Conservation (phyloP, 108 stramenopile species). For the Aurantiochytrium sp. region DNA sequence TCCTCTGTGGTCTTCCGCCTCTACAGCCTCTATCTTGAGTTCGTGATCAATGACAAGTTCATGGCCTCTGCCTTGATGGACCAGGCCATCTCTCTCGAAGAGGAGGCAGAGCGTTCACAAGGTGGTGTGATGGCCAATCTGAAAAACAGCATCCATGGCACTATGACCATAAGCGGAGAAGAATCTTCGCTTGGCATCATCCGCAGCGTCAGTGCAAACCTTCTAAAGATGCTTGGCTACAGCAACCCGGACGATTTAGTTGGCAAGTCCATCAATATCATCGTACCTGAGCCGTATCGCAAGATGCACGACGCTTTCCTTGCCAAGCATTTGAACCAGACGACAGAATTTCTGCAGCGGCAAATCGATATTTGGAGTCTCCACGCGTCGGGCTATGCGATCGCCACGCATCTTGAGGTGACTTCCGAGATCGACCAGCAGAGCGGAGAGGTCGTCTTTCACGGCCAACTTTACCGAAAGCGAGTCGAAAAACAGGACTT, state of each 20-base stretch:
- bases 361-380: neutral
- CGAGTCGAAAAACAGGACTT: neutral
- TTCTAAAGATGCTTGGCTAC: neutral
- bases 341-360: neutral
- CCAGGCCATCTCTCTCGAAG: neutral
- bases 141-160: neutral
- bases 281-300: neutral
- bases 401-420: neutral
- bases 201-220: neutral
- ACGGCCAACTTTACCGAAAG: neutral
- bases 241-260: neutral
- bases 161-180: neutral
- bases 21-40: neutral
- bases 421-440: neutral
- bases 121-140: neutral
- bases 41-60: neutral
- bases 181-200: neutral
- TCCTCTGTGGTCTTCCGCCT: neutral
- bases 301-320: neutral
- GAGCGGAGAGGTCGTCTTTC: neutral
- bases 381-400: neutral
- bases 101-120: neutral
- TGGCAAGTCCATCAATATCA: neutral
- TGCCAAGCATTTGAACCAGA: neutral
- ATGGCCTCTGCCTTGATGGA: neutral